These are phyloP conservation scores for Coemansia sp. DNA, from an alignment of 192 early-diverging fungal genomes.

Conservation along the genomic window DNA sequence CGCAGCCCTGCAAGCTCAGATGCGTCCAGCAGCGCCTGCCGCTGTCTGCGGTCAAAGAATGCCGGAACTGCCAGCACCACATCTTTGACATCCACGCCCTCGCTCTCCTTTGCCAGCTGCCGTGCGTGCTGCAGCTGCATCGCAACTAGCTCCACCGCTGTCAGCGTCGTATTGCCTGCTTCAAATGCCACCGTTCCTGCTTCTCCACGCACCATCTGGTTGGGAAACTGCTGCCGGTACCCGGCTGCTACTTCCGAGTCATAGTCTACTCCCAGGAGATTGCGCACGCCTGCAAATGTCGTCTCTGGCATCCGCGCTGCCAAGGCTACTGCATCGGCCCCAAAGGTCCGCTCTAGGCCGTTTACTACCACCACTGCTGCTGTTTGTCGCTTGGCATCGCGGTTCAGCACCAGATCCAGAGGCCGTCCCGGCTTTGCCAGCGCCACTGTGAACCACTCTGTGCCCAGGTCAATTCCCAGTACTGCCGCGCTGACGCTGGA, in stretches of 20 bases:
- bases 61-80: slow-evolving; percentile 95
- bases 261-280: slow-evolving; percentile 73
- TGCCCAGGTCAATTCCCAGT: slow-evolving; percentile 95
- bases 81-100: slow-evolving; percentile 73
- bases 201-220: slow-evolving; percentile 72
- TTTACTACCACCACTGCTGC: slow-evolving; percentile 76
- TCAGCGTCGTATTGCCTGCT: slow-evolving; percentile 55
- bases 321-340: slow-evolving; percentile 70
- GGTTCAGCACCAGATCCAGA: slow-evolving; percentile 92
- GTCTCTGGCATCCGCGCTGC: slow-evolving; percentile 59
- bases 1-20: slow-evolving; percentile 85
- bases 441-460: slow-evolving; percentile 96
- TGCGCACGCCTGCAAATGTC: slow-evolving; percentile 82
- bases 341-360: slow-evolving; percentile 81
- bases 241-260: slow-evolving; percentile 66
- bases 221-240: slow-evolving; percentile 74
- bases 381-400: slow-evolving; percentile 95
- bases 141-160: slow-evolving; percentile 87
- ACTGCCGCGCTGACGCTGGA: slow-evolving; percentile 61
- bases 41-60: slow-evolving; percentile 86
- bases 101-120: slow-evolving; percentile 74
- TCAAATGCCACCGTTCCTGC: slow-evolving; percentile 67
- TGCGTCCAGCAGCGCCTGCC: slow-evolving; percentile 89
- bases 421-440: slow-evolving; percentile 87
- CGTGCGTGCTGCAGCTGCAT: slow-evolving; percentile 90